Conservation (phyloP, 1,139 yeast genomes). For the Kodamaea plutei region DNA sequence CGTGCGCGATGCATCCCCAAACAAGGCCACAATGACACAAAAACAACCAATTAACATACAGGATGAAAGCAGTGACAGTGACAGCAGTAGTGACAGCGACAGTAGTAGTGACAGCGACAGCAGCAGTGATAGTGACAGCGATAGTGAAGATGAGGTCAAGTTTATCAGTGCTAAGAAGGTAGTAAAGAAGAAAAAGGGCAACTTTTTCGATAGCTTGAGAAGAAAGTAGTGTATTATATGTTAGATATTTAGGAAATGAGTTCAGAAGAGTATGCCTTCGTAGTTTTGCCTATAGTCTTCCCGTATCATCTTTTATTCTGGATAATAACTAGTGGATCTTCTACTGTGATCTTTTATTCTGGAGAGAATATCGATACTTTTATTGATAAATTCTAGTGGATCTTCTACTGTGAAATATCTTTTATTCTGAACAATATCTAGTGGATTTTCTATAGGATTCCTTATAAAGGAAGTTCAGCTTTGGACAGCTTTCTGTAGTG, state of each 20-base stretch:
- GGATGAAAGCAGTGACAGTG: slow-evolving; percentile 3
- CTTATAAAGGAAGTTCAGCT: too few relatives aligned
- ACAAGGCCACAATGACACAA: slow-evolving; percentile 3
- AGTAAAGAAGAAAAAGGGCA: slow-evolving; percentile 8
- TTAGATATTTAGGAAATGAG: neutral
- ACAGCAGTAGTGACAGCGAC: slow-evolving; percentile 14
- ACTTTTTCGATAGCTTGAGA: slow-evolving; percentile 12
- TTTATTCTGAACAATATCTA: too few relatives aligned
- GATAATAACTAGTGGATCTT: too few relatives aligned
- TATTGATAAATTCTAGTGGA: too few relatives aligned
- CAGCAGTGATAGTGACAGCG: slow-evolving; percentile 11
- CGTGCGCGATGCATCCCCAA: slow-evolving; percentile 39
- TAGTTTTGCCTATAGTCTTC: too few relatives aligned
- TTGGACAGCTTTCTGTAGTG: too few relatives aligned
- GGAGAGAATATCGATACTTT: too few relatives aligned
- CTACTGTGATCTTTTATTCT: too few relatives aligned
- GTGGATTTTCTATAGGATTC: too few relatives aligned
- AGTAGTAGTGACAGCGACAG: slow-evolving; percentile 14
- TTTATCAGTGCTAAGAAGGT: slow-evolving; percentile 14
- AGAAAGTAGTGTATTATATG: slow-evolving; percentile 4
- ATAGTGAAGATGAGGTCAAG: slow-evolving; percentile 12
- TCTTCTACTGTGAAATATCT: too few relatives aligned
- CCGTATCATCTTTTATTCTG: too few relatives aligned
- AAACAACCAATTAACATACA: slow-evolving; percentile 4
- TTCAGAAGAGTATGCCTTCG: too few relatives aligned